phyloP scores from a whole-genome alignment of 805 yeast genomes.

The Candida taoyuanica region DNA sequence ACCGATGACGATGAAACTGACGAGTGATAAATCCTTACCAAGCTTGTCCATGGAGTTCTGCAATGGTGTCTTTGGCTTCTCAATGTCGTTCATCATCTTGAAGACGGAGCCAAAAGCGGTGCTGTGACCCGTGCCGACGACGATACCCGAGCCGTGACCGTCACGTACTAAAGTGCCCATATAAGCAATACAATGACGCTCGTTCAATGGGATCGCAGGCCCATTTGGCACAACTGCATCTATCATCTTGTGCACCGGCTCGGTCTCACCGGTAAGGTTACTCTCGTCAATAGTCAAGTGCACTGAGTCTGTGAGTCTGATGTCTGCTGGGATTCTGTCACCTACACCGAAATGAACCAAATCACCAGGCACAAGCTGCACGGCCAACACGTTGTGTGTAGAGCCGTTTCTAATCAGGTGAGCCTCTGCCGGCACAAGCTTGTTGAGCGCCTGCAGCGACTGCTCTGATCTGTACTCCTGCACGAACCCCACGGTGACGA shows the following conservation, averaged over 20 bases:
- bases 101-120: constrained; percentile 95
- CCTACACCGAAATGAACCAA: constrained; percentile 86
- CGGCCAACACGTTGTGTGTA: constrained; percentile 78
- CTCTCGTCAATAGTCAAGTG: constrained; percentile 88
- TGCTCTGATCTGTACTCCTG: constrained; percentile 96
- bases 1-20: constrained; percentile 85
- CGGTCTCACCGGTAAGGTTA: constrained; percentile 91
- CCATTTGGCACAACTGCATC: constrained; percentile 37
- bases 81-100: constrained; percentile 91
- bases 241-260: constrained; percentile 69
- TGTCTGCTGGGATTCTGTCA: constrained; percentile 94
- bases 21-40: constrained; percentile 83
- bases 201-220: constrained; percentile 50
- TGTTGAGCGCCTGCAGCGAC: constrained; percentile 87
- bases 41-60: constrained; percentile 94
- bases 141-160: constrained; percentile 93
- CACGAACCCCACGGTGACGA: constrained; percentile 94
- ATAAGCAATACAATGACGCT: constrained; percentile 75
- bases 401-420: constrained; percentile 81
- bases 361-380: constrained; percentile 93
- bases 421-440: constrained; percentile 95
- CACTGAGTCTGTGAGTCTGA: constrained; percentile 72
- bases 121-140: constrained; percentile 80
- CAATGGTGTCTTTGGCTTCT: constrained; percentile 96
- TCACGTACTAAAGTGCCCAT: constrained; percentile 98